Evolutionary conservation across 2,329 filamentous ascomycete genomes (phyloP).

Genomic region (Colletotrichum nymphaeae): DNA sequence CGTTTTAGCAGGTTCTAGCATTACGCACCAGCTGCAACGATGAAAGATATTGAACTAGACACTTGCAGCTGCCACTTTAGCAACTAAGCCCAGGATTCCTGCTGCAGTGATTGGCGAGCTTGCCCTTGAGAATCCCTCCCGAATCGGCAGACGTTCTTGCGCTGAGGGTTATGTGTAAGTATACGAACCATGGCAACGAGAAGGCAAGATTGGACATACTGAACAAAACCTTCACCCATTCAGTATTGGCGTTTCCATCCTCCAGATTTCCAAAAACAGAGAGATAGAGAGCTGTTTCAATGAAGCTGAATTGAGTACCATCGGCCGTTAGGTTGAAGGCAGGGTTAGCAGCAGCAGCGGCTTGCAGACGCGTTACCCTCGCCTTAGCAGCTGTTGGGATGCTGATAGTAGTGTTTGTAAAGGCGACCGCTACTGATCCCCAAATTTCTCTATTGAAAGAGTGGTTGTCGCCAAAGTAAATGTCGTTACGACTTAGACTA

Average conservation of each 20-base stretch:
- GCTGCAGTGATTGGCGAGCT: conserved; percentile 22
- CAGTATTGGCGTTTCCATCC: conserved; percentile 36
- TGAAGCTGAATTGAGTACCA: conserved; percentile 36
- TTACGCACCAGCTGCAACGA: too few relatives aligned
- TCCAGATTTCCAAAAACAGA: conserved; percentile 38
- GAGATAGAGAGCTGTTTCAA: conserved; percentile 40
- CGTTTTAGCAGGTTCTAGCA: too few relatives aligned
- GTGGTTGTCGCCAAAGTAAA: conserved; percentile 44
- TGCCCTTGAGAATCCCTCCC: conserved; percentile 32
- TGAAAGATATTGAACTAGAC: not conserved
- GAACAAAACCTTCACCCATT: conserved; percentile 38
- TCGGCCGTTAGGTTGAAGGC: conserved; percentile 37
- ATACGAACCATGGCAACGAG: not conserved
- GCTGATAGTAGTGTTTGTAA: conserved; percentile 40
- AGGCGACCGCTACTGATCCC: conserved; percentile 38
- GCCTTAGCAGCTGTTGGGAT: conserved; percentile 44
- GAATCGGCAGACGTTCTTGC: conserved; percentile 33
- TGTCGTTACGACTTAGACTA: conserved; percentile 44
- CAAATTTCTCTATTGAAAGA: conserved; percentile 44
- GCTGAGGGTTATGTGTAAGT: conserved; percentile 2
- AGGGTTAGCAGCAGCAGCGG: conserved; percentile 41
- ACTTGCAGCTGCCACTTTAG: conserved; percentile 29
- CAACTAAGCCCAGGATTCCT: conserved; percentile 28
- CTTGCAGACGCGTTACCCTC: conserved; percentile 40
- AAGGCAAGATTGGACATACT: not conserved